Base-by-base conservation (phyloP, 768 basidiomycete species). In the Favolaschia claudopus region DNA sequence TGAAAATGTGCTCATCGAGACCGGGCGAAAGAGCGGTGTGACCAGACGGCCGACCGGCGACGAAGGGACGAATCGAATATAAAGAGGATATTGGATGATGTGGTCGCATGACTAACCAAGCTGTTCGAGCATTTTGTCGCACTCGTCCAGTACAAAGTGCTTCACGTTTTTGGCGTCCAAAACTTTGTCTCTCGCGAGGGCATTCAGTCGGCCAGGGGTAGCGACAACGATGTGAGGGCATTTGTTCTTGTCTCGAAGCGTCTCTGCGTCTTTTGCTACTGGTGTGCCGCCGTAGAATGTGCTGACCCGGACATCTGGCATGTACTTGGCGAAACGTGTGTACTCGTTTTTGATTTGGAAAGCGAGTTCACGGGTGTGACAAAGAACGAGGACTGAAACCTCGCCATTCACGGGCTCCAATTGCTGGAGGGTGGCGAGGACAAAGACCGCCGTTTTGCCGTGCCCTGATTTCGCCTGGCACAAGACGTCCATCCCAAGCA, bases 261-360 rank as follows among this genome's bases (percentile, higher is more conserved):
- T 81, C 75, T 98, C 97, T 37, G 91, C 86, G 74, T 99, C 97
- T 79, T 95, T 96, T 65, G 89, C 84, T 58, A 97, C 93, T 45
- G 94, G 91, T 29, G 93, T 97, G 61, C 97, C 97, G 63, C 97
- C 97, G 74, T 95, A 99, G 81, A 99, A 98, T 57, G 97, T 98
- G 77, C 88, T 88, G 70, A 98, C 95, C 64, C 96, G 92, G 69
- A 99, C 95, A 67, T 96, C 93, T 32, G 97, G 96, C 96, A 99
- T 99, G 82, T 98, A 99, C 85, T 99, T 99, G 68, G 93, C 93
- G 78, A 99, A 99, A 50, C 97, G 95, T 53, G 91, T 88, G 82
- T 99, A 99, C 80, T 99, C 97, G 80, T 99, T 99, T 85, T 96
- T 95, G 79, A 99, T 99, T 81, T 99, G 97, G 82, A 95, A 99